phyloP scores from a whole-genome alignment of 495 filamentous ascomycete species.

The Penicillium steckii region DNA sequence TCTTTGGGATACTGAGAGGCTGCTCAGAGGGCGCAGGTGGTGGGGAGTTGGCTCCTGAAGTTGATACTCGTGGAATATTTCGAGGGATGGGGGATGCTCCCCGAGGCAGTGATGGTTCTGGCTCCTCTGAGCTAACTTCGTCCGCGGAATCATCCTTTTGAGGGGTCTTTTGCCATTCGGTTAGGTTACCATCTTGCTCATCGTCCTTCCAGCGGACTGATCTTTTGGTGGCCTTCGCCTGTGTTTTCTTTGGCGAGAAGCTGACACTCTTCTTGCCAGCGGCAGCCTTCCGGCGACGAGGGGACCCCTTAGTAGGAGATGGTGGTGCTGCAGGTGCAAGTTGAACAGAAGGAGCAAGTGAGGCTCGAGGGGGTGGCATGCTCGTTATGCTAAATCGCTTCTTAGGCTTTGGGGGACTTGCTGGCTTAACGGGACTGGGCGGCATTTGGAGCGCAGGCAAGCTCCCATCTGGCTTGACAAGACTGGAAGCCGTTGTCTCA shows the following conservation, averaged over 20 bases:
- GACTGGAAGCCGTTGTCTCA: slow-evolving; percentile 66
- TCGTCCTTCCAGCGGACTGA: slow-evolving; percentile 93
- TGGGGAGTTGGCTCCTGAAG: slow-evolving; percentile 29
- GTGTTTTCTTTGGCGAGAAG: slow-evolving; percentile 80
- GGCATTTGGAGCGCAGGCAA: slow-evolving; percentile 51
- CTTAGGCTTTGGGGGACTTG: slow-evolving; percentile 73
- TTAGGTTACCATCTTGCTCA: slow-evolving; percentile 75
- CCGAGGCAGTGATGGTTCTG: slow-evolving; percentile 38
- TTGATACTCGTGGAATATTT: slow-evolving; percentile 38
- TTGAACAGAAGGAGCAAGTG: slow-evolving; percentile 29
- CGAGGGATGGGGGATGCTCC: slow-evolving; percentile 47
- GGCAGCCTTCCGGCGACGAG: slow-evolving; percentile 71
- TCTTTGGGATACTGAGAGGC: slow-evolving; percentile 45
- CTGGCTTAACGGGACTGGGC: slow-evolving; percentile 53
- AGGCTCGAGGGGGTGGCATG: slow-evolving; percentile 30
- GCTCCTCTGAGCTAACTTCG: slow-evolving; percentile 52
- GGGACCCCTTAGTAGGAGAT: slow-evolving; percentile 70
- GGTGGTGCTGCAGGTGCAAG: slow-evolving; percentile 38
- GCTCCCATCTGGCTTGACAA: slow-evolving; percentile 88
- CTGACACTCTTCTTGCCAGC: slow-evolving; percentile 72
- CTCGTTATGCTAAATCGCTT: slow-evolving; percentile 54
- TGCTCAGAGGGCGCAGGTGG: slow-evolving; percentile 30
- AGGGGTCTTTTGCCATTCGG: slow-evolving; percentile 72
- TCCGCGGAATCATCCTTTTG: slow-evolving; percentile 29
- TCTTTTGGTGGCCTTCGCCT: slow-evolving; percentile 62